phyloP scores from a whole-genome alignment of 169 alveolate genomes.

The Babesia ovis region DNA sequence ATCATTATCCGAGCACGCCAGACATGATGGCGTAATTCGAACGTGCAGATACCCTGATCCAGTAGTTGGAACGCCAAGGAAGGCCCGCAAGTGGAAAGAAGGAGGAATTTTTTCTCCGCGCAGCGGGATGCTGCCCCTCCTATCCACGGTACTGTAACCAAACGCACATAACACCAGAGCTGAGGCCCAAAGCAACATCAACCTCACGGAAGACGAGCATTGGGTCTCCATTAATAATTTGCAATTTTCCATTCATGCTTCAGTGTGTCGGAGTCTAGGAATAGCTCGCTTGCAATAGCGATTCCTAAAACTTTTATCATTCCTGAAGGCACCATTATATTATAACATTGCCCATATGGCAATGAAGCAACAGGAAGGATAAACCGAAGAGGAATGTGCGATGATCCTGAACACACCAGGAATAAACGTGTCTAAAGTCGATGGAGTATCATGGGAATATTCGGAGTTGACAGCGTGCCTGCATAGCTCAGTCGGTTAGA shows the following conservation, averaged over 20 bases:
- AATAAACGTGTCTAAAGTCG: neutral
- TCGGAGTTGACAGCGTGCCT: conserved; percentile 54
- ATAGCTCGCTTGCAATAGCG: too few relatives aligned
- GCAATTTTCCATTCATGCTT: neutral
- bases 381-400: too few relatives aligned
- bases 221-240: neutral
- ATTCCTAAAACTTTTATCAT: too few relatives aligned
- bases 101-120: neutral
- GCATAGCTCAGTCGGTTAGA: conserved; percentile 85
- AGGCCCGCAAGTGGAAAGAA: neutral
- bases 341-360: too few relatives aligned
- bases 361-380: too few relatives aligned
- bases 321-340: too few relatives aligned
- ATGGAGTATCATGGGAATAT: neutral
- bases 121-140: neutral
- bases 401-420: too few relatives aligned
- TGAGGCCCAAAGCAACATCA: neutral
- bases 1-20: too few relatives aligned
- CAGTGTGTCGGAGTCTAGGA: neutral
- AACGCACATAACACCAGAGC: neutral
- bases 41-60: too few relatives aligned
- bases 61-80: neutral
- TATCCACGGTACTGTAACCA: neutral
- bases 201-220: neutral
- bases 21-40: too few relatives aligned